A percentile compares a stretch with the other conserved stretches of the same genome.
phyloP scores from a whole-genome alignment of 176 grass and related monocot species.

The Cocos nucifera region DNA sequence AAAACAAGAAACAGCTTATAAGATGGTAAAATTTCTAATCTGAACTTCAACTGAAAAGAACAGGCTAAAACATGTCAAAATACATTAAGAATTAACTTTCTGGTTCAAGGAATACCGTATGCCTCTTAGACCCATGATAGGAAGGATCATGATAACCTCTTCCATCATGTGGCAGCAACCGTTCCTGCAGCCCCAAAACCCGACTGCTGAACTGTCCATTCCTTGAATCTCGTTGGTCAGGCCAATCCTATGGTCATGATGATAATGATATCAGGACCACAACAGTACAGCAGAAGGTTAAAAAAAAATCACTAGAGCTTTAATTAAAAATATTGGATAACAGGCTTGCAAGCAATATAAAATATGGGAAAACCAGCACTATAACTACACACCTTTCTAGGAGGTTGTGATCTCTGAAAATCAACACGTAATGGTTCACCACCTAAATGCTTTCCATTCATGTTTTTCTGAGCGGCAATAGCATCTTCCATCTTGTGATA shows the following conservation, averaged over 20 bases:
- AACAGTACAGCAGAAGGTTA: not conserved
- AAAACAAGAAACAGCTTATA: slow-evolving; percentile 4
- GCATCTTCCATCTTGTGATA: slow-evolving; percentile 76
- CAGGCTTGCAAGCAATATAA: not conserved
- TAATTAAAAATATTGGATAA: not conserved
- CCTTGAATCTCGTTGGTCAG: slow-evolving; percentile 5
- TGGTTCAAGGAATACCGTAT: slow-evolving; percentile 19
- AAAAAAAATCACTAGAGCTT: not conserved
- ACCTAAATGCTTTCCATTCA: slow-evolving; percentile 63
- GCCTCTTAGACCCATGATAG: slow-evolving; percentile 19
- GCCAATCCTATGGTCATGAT: slow-evolving; percentile 42
- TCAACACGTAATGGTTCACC: slow-evolving; percentile 81
- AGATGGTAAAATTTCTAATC: too few relatives aligned
- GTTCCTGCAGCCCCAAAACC: slow-evolving; percentile 13
- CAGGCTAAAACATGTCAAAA: too few relatives aligned
- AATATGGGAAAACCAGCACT: not conserved
- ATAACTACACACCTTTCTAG: slow-evolving; percentile 41
- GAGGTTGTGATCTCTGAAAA: slow-evolving; percentile 66
- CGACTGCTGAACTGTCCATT: slow-evolving; percentile 26
- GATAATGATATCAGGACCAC: slow-evolving; percentile 5
- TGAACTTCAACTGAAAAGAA: too few relatives aligned
- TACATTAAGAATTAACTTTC: not conserved
- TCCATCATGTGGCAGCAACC: slow-evolving; percentile 10
- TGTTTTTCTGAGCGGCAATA: slow-evolving; percentile 71
- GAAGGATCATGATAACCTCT: slow-evolving; percentile 35